Evolutionary conservation across 345 rosid genomes (phyloP).

Genomic region (Erysimum cheiranthoides): DNA sequence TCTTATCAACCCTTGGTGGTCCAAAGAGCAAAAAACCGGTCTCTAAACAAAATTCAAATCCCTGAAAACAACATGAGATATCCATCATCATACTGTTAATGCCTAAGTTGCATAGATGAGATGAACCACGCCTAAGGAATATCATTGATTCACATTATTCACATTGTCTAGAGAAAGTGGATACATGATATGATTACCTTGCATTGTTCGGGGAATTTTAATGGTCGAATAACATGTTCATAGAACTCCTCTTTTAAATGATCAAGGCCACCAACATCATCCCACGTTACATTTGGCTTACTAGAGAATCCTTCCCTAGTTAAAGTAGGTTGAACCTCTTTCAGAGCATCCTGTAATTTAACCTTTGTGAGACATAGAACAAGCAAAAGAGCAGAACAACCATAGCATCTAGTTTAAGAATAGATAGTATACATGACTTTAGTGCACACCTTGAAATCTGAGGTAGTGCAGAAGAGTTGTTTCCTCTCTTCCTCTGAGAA

Average conservation of each 20-base stretch:
- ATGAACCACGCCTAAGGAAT: too few relatives aligned
- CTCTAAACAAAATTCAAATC: conserved; percentile 45
- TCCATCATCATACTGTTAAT: too few relatives aligned
- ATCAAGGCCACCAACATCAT: conserved; percentile 84
- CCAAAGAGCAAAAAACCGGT: conserved; percentile 85
- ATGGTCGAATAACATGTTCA: conserved; percentile 55
- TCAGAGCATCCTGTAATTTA: conserved; percentile 55
- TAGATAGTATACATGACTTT: too few relatives aligned
- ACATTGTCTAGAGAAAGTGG: too few relatives aligned
- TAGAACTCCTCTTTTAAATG: conserved; percentile 64
- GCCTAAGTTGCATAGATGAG: too few relatives aligned
- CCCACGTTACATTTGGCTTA: conserved; percentile 75
- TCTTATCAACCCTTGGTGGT: conserved; percentile 91
- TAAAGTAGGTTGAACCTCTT: conserved; percentile 65
- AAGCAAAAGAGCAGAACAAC: too few relatives aligned
- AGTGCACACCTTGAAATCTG: conserved; percentile 14
- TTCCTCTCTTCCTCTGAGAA: not conserved
- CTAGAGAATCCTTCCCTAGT: conserved; percentile 79
- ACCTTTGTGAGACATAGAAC: too few relatives aligned
- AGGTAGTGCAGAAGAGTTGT: not conserved
- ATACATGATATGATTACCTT: too few relatives aligned
- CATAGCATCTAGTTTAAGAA: too few relatives aligned
- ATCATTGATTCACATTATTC: too few relatives aligned
- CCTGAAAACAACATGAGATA: not conserved
- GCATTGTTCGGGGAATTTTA: conserved; percentile 65